Evolutionary conservation across 805 yeast genomes (phyloP).

Genomic region (Wickerhamomyces rabaulensis): DNA sequence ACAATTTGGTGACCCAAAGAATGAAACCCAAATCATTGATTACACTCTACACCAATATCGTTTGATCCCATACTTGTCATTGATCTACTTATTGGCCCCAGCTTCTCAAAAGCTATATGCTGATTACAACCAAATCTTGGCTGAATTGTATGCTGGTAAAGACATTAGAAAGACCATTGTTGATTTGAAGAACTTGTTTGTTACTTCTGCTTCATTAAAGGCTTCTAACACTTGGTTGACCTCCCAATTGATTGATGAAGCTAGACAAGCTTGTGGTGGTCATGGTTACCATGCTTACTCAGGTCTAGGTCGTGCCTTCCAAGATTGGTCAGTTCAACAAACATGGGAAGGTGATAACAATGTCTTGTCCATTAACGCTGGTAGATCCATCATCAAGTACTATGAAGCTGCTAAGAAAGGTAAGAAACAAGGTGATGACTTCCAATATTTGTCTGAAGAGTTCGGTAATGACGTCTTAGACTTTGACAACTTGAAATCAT

Average conservation of each 20-base stretch:
- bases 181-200: constrained; percentile 71
- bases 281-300: constrained; percentile 94
- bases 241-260: constrained; percentile 75
- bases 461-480: constrained; percentile 23
- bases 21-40: constrained; percentile 73
- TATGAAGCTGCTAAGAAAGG: constrained; percentile 34
- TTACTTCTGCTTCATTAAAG: constrained; percentile 81
- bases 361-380: constrained; percentile 77
- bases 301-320: constrained; percentile 83
- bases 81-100: constrained; percentile 69
- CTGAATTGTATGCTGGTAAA: constrained; percentile 44
- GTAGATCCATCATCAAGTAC: constrained; percentile 56
- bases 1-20: constrained; percentile 59
- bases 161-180: constrained; percentile 48
- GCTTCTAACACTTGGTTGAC: constrained; percentile 88
- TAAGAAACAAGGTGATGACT: constrained; percentile 25
- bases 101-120: constrained; percentile 59
- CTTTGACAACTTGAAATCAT: constrained; percentile 15
- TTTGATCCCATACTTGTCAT: constrained; percentile 77
- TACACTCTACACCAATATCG: constrained; percentile 89
- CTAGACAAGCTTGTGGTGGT: constrained; percentile 94
- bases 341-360: constrained; percentile 99
- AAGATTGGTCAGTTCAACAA: constrained; percentile 96
- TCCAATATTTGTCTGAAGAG: constrained; percentile 25
- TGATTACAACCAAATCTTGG: constrained; percentile 45